Evolutionary conservation across 2,329 filamentous ascomycete genomes (phyloP), one percentile per base, ranked within the genome.

Genomic region (Alternaria gansuensis): DNA sequence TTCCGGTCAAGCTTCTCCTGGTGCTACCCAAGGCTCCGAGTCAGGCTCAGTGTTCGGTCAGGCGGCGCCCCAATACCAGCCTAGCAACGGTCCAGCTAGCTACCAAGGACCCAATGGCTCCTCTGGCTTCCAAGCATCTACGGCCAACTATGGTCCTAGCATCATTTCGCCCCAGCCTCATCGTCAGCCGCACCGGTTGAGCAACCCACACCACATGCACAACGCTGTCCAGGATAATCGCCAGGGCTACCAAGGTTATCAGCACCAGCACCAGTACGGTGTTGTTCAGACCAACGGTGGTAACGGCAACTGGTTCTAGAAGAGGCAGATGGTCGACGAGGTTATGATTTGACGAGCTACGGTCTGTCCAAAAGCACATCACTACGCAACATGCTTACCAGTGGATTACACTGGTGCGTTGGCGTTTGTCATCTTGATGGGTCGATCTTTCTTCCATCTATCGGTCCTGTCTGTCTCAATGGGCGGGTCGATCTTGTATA

Each of bases 281-380:
- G 48, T 63, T 78, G 21, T 61, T 60, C 43, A 59, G 28, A 7
- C 51, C 36, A 59, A 59, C 11, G 44, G 51, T 23, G 44, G 51
- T 13, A 52, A 59, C 24, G 57, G 57, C 28, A 49, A 39, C n/a
- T 59, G 57, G 57, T 59, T 59, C 34, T 59, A 59, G 43, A 36
- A 41, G 17, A 36, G 39, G 48, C 51, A 57, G 57, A 62, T 53
- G 51, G 50, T 54, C 67, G 63, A 85, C 69, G 83, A 84, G 67
- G 77, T 80, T 60, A 80, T 78, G 63, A 83, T 81, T 62, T 84
- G 13, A 81, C 83, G 55, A 85, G 82, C 70, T 82, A 85, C 71
- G 72, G 71, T 70, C 63, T 60, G 62, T 60, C 56, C 46, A 60
- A 49, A 65, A 58, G 45, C 54, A 59, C 53, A 68, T 69, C 59